Conservation (phyloP, 139 green algal genomes). For the Chlamydomonas schloesseri region DNA sequence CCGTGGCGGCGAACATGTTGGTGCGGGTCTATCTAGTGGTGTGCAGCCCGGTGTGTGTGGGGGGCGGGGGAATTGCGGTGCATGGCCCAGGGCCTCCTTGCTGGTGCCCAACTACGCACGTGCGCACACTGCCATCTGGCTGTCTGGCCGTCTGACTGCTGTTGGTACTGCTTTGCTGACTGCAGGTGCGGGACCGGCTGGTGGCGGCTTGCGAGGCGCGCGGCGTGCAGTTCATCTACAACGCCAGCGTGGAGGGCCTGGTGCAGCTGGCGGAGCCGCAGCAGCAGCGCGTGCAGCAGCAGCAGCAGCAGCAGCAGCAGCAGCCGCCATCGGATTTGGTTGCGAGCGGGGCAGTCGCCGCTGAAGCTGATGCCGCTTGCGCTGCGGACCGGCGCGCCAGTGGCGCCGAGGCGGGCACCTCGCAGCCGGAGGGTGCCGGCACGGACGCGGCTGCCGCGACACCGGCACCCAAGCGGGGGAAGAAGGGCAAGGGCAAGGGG, state of each 20-base stretch:
- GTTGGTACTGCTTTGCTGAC: too few relatives aligned
- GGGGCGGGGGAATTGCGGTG: too few relatives aligned
- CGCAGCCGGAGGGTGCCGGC: not conserved
- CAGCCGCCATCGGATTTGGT: too few relatives aligned
- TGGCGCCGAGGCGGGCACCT: not conserved
- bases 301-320: too few relatives aligned
- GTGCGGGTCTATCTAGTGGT: too few relatives aligned
- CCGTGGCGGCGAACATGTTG: too few relatives aligned
- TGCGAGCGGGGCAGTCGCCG: not conserved
- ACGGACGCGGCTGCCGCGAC: too few relatives aligned
- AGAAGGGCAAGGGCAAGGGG: not conserved
- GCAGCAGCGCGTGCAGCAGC: not conserved
- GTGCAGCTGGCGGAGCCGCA: not conserved
- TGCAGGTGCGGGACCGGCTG: slow-evolving; percentile 78
- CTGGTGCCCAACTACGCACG: too few relatives aligned
- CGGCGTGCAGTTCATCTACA: slow-evolving; percentile 55
- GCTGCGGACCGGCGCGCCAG: not conserved
- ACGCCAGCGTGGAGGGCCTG: slow-evolving; percentile 56
- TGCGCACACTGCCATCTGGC: too few relatives aligned
- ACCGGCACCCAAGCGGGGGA: not conserved
- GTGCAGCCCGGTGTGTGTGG: too few relatives aligned
- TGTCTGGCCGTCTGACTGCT: too few relatives aligned
- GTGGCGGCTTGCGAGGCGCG: slow-evolving; percentile 68
- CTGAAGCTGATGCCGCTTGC: not conserved
- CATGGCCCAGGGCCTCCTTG: too few relatives aligned